These are phyloP conservation scores for Globisporangium iwayamae DNA, from an alignment of 352 stramenopile genomes.

Conservation along the genomic window DNA sequence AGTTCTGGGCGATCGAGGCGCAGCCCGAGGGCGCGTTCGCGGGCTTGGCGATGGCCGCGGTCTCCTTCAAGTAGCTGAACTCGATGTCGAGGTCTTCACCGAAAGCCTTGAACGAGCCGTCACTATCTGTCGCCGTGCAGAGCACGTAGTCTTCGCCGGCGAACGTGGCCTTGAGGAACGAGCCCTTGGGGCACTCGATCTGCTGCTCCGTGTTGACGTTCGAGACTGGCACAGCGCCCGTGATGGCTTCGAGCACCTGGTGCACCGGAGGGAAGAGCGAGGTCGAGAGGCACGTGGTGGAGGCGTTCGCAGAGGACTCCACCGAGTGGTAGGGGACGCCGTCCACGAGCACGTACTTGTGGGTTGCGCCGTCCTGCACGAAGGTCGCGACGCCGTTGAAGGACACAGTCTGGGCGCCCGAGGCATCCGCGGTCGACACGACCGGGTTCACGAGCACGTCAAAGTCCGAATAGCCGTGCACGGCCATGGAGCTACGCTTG, in stretches of 20 bases:
- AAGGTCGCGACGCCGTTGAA: constrained; percentile 41
- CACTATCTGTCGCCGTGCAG: constrained; percentile 24
- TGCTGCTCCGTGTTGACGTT: constrained; percentile 31
- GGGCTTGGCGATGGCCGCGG: constrained; percentile 21
- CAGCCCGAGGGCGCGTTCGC: constrained; percentile 23
- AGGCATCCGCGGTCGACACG: constrained; percentile 16
- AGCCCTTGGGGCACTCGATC: constrained; percentile 37
- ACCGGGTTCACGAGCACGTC: constrained; percentile 41
- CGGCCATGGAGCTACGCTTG: constrained; percentile 47
- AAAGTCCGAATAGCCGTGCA: constrained; percentile 42
- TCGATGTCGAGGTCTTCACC: constrained; percentile 39
- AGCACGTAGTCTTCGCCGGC: constrained; percentile 42
- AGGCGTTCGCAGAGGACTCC: constrained; percentile 16
- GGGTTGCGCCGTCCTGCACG: constrained; percentile 25
- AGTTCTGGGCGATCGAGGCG: constrained; percentile 16
- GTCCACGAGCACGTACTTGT: constrained; percentile 41
- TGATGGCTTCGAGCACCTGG: constrained; percentile 31
- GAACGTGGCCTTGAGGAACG: constrained; percentile 40
- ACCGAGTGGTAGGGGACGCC: constrained; percentile 27
- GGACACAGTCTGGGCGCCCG: constrained; percentile 13
- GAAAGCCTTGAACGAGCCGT: constrained; percentile 32
- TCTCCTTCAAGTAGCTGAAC: constrained; percentile 9
- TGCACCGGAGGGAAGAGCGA: constrained; percentile 27
- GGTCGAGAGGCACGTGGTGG: constrained; percentile 22
- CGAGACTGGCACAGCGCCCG: constrained; percentile 27